Conservation (phyloP, 1,284 basidiomycete genomes). For the Ganoderma leucocontextum region DNA sequence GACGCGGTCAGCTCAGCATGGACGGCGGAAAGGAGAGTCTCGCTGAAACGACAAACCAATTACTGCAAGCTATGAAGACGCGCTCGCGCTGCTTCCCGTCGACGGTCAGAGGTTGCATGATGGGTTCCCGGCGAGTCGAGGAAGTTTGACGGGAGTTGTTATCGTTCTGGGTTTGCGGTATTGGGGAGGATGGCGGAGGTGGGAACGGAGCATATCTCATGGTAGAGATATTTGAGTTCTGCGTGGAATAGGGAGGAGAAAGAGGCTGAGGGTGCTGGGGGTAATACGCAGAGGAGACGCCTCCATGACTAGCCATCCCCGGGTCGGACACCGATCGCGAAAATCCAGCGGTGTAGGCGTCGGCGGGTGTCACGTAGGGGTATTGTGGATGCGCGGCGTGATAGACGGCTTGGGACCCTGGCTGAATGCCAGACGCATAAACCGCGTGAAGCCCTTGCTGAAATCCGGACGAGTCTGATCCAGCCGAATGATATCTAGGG, state of each 20-base stretch:
- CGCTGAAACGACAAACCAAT: slow-evolving; percentile 14
- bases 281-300: background rate
- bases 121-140: slow-evolving; percentile 16
- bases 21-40: background rate
- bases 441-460: background rate
- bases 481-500: background rate
- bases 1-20: background rate
- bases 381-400: background rate
- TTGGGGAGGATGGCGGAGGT: background rate
- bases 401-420: background rate
- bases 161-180: background rate
- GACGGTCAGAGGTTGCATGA: slow-evolving; percentile 26
- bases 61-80: slow-evolving; percentile 28
- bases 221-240: background rate
- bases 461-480: background rate
- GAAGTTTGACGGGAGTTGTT: background rate
- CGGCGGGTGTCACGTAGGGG: background rate
- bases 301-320: background rate
- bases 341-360: background rate
- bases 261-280: background rate
- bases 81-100: slow-evolving; percentile 30
- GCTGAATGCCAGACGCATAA: background rate
- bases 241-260: background rate
- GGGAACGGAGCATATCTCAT: slow-evolving; percentile 7
- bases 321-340: background rate